Evolutionary conservation across 2,329 filamentous ascomycete species (phyloP).

Genomic region (Zopfia rhizophila): DNA sequence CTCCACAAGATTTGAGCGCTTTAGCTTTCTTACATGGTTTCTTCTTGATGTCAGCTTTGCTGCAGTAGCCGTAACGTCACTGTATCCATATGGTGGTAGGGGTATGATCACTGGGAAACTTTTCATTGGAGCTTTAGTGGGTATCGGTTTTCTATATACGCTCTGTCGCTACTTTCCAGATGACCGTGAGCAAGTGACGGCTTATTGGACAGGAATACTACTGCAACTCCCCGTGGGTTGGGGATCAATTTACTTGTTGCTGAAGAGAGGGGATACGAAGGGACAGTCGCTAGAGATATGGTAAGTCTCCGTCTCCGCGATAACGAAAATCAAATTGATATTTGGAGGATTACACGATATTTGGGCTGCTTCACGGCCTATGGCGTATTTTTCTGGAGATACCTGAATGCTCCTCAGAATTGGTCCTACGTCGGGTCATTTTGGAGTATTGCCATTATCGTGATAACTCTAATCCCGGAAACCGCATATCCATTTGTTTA

Average conservation of each 20-base stretch:
- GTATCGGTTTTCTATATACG: constrained; percentile 41
- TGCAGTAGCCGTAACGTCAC: constrained; percentile 41
- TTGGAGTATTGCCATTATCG: constrained; percentile 48
- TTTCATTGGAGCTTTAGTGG: constrained; percentile 37
- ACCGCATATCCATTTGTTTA: constrained; percentile 52
- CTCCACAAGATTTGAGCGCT: constrained; percentile 43
- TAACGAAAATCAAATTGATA: background rate
- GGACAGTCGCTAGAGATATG: constrained; percentile 55
- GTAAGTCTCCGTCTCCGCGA: constrained; percentile 32
- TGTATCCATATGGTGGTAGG: constrained; percentile 36
- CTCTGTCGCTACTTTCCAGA: constrained; percentile 46
- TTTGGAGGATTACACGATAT: constrained; percentile 49
- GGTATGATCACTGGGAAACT: constrained; percentile 33
- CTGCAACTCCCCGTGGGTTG: constrained; percentile 53
- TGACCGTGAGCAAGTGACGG: constrained; percentile 53
- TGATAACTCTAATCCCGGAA: constrained; percentile 51
- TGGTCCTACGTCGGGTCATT: constrained; percentile 51
- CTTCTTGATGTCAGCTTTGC: constrained; percentile 50
- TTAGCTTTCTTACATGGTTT: constrained; percentile 53
- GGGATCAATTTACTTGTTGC: constrained; percentile 43
- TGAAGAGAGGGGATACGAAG: constrained; percentile 45
- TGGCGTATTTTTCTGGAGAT: constrained; percentile 53
- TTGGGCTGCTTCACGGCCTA: constrained; percentile 53
- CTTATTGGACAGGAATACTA: constrained; percentile 52
- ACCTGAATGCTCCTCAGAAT: constrained; percentile 51